A percentile compares a stretch with the other conserved stretches of the same genome.
These are phyloP conservation scores for Prunus armeniaca DNA, from an alignment of 306 rosid species.

Conservation along the genomic window DNA sequence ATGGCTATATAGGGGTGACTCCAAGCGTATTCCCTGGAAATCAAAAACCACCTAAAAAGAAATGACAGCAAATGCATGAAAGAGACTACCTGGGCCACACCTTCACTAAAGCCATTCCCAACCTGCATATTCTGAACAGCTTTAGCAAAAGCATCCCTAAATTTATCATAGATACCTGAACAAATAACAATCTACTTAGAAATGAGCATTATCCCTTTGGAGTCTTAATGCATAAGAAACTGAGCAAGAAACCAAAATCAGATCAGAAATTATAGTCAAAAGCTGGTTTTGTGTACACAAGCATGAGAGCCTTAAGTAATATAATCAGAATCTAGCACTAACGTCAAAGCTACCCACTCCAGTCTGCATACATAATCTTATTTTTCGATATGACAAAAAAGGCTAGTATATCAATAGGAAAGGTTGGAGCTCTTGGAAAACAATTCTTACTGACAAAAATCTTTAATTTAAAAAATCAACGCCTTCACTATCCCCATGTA, in stretches of 20 bases:
- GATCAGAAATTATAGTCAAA: not conserved
- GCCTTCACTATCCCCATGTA: not conserved
- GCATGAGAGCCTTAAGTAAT: not conserved
- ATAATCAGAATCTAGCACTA: not conserved
- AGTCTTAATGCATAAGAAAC: not conserved
- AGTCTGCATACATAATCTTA: not conserved
- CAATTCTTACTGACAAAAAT: not conserved
- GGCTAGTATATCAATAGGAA: not conserved
- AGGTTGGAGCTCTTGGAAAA: not conserved
- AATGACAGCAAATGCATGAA: slow-evolving; percentile 14
- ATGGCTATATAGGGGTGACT: not conserved
- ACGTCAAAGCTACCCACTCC: not conserved
- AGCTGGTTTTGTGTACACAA: not conserved
- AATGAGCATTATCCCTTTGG: not conserved
- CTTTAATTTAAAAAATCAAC: not conserved
- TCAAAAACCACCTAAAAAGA: slow-evolving; percentile 7
- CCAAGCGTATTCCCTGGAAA: slow-evolving; percentile 5
- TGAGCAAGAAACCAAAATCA: not conserved
- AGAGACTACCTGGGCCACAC: slow-evolving; percentile 69
- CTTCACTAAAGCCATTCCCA: slow-evolving; percentile 93
- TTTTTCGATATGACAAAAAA: not conserved
- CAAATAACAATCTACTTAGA: not conserved
- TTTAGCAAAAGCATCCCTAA: slow-evolving; percentile 60
- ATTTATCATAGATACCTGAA: slow-evolving; percentile 83
- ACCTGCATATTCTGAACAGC: slow-evolving; percentile 83